These are phyloP conservation scores for Gossypium gossypioides DNA, from an alignment of 441 rosid genomes.

Conservation along the genomic window DNA sequence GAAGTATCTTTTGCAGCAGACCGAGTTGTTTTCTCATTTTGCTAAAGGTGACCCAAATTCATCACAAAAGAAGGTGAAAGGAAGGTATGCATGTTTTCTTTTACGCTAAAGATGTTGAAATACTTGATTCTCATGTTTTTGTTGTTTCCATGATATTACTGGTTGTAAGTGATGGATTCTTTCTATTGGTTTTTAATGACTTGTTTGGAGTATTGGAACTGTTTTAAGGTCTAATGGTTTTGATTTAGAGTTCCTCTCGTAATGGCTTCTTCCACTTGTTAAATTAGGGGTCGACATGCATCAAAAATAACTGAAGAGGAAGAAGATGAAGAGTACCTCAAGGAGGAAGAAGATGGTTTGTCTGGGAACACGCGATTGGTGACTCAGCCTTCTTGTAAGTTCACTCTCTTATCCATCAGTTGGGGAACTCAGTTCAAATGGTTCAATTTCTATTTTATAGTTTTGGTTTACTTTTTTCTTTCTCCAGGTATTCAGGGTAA, in stretches of 20 bases:
- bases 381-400: conserved; percentile 81
- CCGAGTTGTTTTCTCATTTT: conserved; percentile 97
- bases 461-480: neutral
- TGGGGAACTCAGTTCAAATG: neutral
- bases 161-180: neutral
- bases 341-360: conserved; percentile 90
- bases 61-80: conserved; percentile 66
- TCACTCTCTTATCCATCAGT: neutral
- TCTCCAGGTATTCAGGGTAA: conserved; percentile 86
- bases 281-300: conserved; percentile 79
- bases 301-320: conserved; percentile 91
- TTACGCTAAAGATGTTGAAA: neutral
- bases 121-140: neutral
- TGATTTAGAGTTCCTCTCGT: neutral
- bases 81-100: conserved; percentile 42
- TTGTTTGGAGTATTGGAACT: neutral
- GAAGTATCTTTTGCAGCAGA: conserved; percentile 89
- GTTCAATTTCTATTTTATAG: neutral
- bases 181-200: neutral
- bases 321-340: conserved; percentile 89
- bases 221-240: neutral
- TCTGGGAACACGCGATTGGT: conserved; percentile 78
- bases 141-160: neutral
- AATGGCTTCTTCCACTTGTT: neutral
- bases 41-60: conserved; percentile 77